These are phyloP conservation scores for Venturia pyrina DNA, from an alignment of 2,329 filamentous ascomycete species.

Conservation along the genomic window DNA sequence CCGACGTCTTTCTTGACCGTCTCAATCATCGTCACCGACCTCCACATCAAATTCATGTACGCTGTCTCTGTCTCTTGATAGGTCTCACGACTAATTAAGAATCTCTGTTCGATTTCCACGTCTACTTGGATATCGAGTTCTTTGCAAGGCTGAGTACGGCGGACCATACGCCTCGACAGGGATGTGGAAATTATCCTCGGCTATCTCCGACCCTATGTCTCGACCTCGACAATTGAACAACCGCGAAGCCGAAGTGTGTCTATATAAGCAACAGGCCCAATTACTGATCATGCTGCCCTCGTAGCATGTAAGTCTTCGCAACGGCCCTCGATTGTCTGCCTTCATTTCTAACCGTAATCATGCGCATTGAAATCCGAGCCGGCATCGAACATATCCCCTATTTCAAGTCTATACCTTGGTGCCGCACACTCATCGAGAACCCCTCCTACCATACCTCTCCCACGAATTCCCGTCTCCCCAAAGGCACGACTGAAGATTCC, in stretches of 20 bases:
- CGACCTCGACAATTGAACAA: neutral
- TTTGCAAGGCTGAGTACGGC: no score
- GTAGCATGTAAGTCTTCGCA: neutral
- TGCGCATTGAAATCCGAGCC: neutral
- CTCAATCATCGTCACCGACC: no score
- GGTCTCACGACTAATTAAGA: no score
- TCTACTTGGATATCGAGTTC: no score
- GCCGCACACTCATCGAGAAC: slow-evolving; percentile 32
- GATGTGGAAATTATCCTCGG: neutral
- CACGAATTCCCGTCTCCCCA: slow-evolving; percentile 29
- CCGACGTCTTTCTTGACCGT: no score
- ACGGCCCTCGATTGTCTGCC: neutral
- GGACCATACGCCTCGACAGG: no score
- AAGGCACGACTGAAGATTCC: slow-evolving; percentile 37
- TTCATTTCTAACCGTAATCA: neutral
- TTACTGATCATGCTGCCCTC: slow-evolving; percentile 1
- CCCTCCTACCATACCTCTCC: slow-evolving; percentile 31
- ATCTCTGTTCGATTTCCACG: no score
- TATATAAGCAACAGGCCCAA: neutral
- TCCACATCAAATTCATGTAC: no score
- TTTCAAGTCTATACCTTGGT: slow-evolving; percentile 39
- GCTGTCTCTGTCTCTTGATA: no score
- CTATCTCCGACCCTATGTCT: neutral
- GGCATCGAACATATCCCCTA: slow-evolving; percentile 13
- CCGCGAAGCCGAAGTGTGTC: neutral